phyloP scores from a whole-genome alignment of 1,284 basidiomycete genomes.

The Melampsora larici-populina region DNA sequence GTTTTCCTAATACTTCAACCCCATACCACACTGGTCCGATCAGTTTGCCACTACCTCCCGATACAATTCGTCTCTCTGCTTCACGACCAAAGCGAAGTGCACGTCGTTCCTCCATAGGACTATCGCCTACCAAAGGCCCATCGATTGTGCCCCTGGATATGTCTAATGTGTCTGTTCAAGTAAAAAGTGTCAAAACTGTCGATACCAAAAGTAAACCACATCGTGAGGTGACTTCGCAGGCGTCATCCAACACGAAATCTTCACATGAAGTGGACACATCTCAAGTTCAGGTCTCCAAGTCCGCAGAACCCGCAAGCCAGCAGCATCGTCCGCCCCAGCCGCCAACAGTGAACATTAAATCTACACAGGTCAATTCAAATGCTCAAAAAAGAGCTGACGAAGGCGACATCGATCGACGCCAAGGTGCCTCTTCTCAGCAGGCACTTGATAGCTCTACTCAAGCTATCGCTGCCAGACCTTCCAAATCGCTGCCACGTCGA shows the following conservation, averaged over 20 bases:
- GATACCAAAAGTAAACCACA: not conserved
- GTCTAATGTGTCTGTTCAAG: not conserved
- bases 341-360: not conserved
- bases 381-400: not conserved
- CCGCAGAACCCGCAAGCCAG: not conserved
- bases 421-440: not conserved
- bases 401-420: not conserved
- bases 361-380: not conserved
- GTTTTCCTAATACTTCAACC: slow-evolving; percentile 27
- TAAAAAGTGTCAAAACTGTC: too few relatives aligned
- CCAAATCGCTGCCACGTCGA: not conserved
- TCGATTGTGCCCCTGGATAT: slow-evolving; percentile 1
- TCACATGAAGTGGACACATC: not conserved
- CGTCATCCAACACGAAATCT: too few relatives aligned
- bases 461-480: not conserved
- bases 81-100: slow-evolving; percentile 29
- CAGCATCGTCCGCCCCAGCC: not conserved
- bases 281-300: not conserved
- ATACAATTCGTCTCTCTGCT: slow-evolving; percentile 36
- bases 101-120: slow-evolving; percentile 14
- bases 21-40: slow-evolving; percentile 31
- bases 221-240: not conserved
- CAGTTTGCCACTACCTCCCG: slow-evolving; percentile 36
- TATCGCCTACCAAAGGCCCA: not conserved
- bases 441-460: not conserved